A percentile compares a stretch with the other conserved stretches of the same genome.
phyloP scores from a whole-genome alignment of 768 basidiomycete species.

The Chlorophyllum brunneum region DNA sequence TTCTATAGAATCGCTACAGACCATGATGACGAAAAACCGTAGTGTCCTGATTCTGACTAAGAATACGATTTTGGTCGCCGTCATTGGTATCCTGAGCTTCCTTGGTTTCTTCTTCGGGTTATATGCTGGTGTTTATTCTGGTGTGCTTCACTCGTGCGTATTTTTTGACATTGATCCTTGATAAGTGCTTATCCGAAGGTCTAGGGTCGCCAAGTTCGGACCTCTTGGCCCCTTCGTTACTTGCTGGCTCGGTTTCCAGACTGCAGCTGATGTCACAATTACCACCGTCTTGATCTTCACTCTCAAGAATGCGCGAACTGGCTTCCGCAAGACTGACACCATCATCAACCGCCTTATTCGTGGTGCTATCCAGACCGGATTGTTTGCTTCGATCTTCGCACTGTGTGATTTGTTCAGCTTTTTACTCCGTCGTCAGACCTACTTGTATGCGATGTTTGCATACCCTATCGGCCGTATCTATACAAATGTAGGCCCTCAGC shows the following conservation, averaged over 20 bases:
- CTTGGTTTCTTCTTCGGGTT: constrained; percentile 41
- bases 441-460: constrained; percentile 32
- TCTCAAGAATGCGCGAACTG: constrained; percentile 40
- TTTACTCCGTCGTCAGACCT: constrained; percentile 31
- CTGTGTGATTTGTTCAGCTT: constrained; percentile 44
- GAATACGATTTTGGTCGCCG: constrained; percentile 27
- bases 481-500: constrained; percentile 44
- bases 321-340: constrained; percentile 47
- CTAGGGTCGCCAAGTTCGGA: constrained; percentile 34
- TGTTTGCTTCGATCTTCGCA: constrained; percentile 49
- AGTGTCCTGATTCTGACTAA: constrained; percentile 35
- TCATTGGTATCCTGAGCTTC: constrained; percentile 34
- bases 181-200: constrained; percentile 20
- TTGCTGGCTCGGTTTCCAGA: constrained; percentile 39
- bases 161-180: not conserved
- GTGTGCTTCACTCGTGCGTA: constrained; percentile 37
- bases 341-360: constrained; percentile 52
- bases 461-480: constrained; percentile 38
- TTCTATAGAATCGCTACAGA: not conserved
- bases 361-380: constrained; percentile 51
- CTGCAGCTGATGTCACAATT: constrained; percentile 35
- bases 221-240: constrained; percentile 25
- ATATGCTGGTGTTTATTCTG: constrained; percentile 38
- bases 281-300: constrained; percentile 24
- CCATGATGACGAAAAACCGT: not conserved